Evolutionary conservation across 2,329 filamentous ascomycete species (phyloP).

Genomic region (Teratosphaeria destructans): DNA sequence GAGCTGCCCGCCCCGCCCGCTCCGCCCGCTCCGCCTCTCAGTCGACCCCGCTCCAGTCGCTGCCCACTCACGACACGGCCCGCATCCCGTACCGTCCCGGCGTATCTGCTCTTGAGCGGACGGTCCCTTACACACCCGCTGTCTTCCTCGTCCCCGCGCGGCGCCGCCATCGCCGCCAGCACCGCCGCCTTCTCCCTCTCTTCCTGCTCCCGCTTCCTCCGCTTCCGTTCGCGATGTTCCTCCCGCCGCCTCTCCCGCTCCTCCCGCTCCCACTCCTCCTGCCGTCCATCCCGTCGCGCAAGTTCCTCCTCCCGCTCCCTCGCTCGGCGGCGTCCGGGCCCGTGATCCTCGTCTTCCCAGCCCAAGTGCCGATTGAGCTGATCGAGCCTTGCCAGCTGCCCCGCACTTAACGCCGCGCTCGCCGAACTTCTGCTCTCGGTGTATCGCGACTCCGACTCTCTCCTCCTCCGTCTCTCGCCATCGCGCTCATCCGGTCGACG

Average conservation of each 20-base stretch:
- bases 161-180: constrained; percentile 28
- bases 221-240: constrained; percentile 10
- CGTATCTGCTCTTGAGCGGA: background rate
- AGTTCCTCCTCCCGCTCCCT: constrained; percentile 24
- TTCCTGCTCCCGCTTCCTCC: constrained; percentile 34
- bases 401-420: constrained; percentile 36
- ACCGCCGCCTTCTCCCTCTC: constrained; percentile 19
- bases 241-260: constrained; percentile 29
- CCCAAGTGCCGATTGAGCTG: constrained; percentile 48
- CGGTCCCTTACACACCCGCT: constrained; percentile 14
- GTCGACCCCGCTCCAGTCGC: constrained; percentile 29
- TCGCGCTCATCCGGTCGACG: background rate
- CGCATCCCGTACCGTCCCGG: constrained; percentile 4
- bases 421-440: constrained; percentile 8
- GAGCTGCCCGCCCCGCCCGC: background rate
- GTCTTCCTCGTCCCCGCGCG: constrained; percentile 15
- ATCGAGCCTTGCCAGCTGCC: constrained; percentile 57
- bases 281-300: constrained; percentile 15
- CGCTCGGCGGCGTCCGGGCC: background rate
- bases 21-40: background rate
- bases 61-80: constrained; percentile 38
- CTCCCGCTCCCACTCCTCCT: constrained; percentile 29
- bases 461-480: background rate
- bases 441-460: background rate
- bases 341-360: constrained; percentile 17